Evolutionary conservation across 169 alveolate genomes (phyloP), one percentile per base, ranked within the genome.

Genomic region (Cryptosporidium canis): DNA sequence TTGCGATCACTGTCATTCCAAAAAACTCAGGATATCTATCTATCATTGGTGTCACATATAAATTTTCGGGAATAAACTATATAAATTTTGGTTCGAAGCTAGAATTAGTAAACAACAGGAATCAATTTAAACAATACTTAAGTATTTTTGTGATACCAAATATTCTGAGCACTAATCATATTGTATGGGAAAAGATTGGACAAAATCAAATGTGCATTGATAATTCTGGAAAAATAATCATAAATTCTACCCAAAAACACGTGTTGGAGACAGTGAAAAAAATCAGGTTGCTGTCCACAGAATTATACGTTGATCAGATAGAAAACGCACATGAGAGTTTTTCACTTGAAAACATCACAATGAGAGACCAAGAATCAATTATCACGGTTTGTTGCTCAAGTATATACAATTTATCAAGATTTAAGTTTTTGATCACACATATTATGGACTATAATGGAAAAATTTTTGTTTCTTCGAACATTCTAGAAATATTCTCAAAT

Each of bases 11-110:
- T 14, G 64, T 77, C 7, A 58, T 31, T 77, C 87, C 87, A 55
- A 77, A 33, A 39, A 77, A 61, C 24, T 21, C 72, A 9, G 87
- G 87, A 9, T 41, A 43, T 18, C 61, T 77, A 4, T 18, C 41
- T 37, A 39, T 77, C 24, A 58, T 77, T 56, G 87, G 87, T 21
- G 66, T 77, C 14, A 58, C 87, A 14, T 77, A 77, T 63, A 77
- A 77, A 18, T 77, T 77, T 61, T 55, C 87, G 18, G 87, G 87
- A 35, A 77, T 77, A 21, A 63, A 39, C 7, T 77, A 41, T 31
- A 33, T 61, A 39, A 55, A 77, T 9, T 77, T 41, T 58, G 87
- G 87, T 41, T 39, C 61, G 6, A 77, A 77, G 33, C 24, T 37
- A 16, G 14, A 44, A 21, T 43, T 41, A 35, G 11, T 53, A n/a